Evolutionary conservation across 208 protist species (phyloP), one percentile per base, ranked within the genome.

Genomic region (Leishmania amazonensis): DNA sequence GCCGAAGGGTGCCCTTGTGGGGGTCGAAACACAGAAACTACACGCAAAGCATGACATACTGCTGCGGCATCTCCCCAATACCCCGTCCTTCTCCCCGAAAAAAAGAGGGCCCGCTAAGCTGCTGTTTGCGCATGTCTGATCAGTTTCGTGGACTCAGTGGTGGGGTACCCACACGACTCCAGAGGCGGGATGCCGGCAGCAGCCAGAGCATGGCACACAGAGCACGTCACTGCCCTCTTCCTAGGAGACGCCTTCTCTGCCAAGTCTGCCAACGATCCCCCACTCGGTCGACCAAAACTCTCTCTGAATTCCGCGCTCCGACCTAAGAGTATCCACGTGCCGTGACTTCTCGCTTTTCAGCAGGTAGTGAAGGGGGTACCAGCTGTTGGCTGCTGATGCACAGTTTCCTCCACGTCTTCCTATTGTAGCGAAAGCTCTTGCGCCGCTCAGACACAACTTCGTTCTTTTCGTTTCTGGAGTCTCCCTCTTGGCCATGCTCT

Each of bases 361-460:
- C 11, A 81, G 65, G 76, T 88, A 89, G 2, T 91, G 75, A 3
- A 89, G 64, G 8, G 90, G 90, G 76, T 90, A 94, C 60, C 60
- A 94, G 80, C 78, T 94, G 86, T 77, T 94, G 90, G 5, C 90
- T 88, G 0, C 6, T 35, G 24, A 90, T 76, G 17, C 86, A 88
- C 8, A 74, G 7, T 28, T 87, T 90, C 24, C 77, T 73, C 90
- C 90, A 94, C 9, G 73, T 79, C 49, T 94, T 94, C 4, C 84
- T 84, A 0, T 19, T 35, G 75, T 94, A 94, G 35, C 90, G 90
- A 78, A 91, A 91, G 0, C 73, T n/a, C 0, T 73, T 70, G 9
- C 87, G 80, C 2, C 24, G 38, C 35, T 89, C 86, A 11, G 35
- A 80, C 7, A 70, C 45, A 21, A 84, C 38, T 67, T 84, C 75